phyloP scores from a whole-genome alignment of 768 basidiomycete genomes.

The Saitozyma sp. region DNA sequence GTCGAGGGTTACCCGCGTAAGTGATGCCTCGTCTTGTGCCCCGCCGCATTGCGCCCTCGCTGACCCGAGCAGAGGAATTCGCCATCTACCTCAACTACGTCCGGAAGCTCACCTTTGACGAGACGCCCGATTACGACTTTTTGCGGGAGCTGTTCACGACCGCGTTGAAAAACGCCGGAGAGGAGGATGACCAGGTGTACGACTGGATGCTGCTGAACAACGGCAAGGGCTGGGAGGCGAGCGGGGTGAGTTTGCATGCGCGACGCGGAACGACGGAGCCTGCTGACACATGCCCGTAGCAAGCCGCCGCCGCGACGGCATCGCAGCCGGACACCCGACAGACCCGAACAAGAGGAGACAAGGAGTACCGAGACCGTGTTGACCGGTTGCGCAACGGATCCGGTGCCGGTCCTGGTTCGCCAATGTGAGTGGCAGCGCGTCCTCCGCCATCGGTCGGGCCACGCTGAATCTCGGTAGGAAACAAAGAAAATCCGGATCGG shows the following conservation, averaged over 20 bases:
- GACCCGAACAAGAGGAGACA: conserved; percentile 42
- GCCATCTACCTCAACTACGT: conserved; percentile 99
- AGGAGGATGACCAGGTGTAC: conserved; percentile 87
- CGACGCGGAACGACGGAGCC: not conserved
- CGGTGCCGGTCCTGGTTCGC: conserved; percentile 29
- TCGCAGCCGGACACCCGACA: conserved; percentile 41
- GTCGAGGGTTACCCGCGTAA: conserved; percentile 81
- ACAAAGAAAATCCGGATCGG: conserved; percentile 43
- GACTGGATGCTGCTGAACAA: conserved; percentile 95
- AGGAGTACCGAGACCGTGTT: conserved; percentile 44
- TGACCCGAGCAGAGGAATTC: conserved; percentile 75
- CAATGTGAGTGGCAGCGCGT: conserved; percentile 29
- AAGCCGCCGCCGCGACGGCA: conserved; percentile 19
- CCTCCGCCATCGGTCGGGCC: not conserved
- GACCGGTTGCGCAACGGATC: conserved; percentile 38
- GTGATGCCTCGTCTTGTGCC: conserved; percentile 5
- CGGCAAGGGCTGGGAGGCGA: conserved; percentile 92
- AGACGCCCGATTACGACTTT: conserved; percentile 98
- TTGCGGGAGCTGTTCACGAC: conserved; percentile 91
- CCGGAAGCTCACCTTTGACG: conserved; percentile 97
- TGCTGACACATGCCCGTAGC: conserved; percentile 11
- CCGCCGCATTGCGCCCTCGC: not conserved
- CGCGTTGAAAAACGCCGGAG: conserved; percentile 85
- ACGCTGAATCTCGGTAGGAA: conserved; percentile 29
- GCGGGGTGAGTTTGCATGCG: conserved; percentile 60